Evolutionary conservation across 148 eudicot species (phyloP).

Genomic region (Vaccinium corymbosum): DNA sequence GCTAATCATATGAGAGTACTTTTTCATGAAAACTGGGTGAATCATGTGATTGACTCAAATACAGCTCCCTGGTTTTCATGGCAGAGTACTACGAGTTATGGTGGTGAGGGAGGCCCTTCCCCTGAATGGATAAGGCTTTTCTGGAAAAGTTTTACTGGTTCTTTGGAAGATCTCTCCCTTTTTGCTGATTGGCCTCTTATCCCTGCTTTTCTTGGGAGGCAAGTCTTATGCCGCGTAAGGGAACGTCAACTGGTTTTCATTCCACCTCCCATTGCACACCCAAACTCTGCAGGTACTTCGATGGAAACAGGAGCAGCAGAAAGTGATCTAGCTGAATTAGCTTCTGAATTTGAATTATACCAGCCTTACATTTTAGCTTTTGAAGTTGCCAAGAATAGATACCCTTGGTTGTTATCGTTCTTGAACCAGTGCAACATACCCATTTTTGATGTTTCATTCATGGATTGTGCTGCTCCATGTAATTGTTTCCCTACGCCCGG

Average conservation of each 20-base stretch:
- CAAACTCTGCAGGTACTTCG: slow-evolving; percentile 26
- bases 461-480: slow-evolving; percentile 73
- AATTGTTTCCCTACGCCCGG: slow-evolving; percentile 61
- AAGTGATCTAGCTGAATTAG: slow-evolving; percentile 30
- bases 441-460: slow-evolving; percentile 63
- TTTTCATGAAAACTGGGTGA: slow-evolving; percentile 90
- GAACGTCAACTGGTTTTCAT: slow-evolving; percentile 79
- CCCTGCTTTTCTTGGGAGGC: slow-evolving; percentile 97
- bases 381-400: slow-evolving; percentile 40
- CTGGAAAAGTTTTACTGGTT: slow-evolving; percentile 79
- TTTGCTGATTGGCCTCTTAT: slow-evolving; percentile 96
- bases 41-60: slow-evolving; percentile 63
- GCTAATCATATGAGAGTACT: slow-evolving; percentile 65
- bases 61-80: slow-evolving; percentile 97
- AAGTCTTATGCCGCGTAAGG: slow-evolving; percentile 84
- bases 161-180: slow-evolving; percentile 67
- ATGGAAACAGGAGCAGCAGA: slow-evolving; percentile 27
- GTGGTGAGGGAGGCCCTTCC: slow-evolving; percentile 81
- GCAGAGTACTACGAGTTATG: slow-evolving; percentile 52
- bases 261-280: slow-evolving; percentile 49
- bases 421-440: slow-evolving; percentile 95
- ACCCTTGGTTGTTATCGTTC: slow-evolving; percentile 84
- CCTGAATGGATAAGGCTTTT: slow-evolving; percentile 91
- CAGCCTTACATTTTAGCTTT: slow-evolving; percentile 51
- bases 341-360: slow-evolving; percentile 39